Evolutionary conservation across 1,284 basidiomycete species (phyloP), one percentile per base, ranked within the genome.

Genomic region (Ganoderma resinaceum): DNA sequence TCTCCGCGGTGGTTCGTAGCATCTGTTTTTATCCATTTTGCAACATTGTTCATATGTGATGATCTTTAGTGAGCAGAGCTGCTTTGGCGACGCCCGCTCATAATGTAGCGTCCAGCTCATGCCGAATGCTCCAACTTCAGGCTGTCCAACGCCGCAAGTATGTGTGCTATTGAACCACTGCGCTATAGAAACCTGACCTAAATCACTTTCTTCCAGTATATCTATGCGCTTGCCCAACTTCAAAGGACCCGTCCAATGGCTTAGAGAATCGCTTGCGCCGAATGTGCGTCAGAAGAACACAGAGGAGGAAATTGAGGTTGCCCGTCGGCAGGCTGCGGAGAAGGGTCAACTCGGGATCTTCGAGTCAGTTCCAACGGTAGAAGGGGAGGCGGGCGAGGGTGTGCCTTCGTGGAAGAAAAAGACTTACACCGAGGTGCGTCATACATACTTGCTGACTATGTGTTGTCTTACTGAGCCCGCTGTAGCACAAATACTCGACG

Each of bases 401-500:
- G 59, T 70, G 43, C 70, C 66, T 59, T 65, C 65, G n/a, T 74
- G 71, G 62, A 66, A 71, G 63, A 77, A 72, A 73, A 78, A 76
- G 73, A 74, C 73, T 61, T 72, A 76, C 64, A 78, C 77, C 2
- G 75, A 80, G 73, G 81, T 80, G 58, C 38, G 78, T 77, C 33
- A 60, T 29, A 26, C 14, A n/a, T 33, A 55, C 26, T 11, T 55
- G 29, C 3, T 33, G 33, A 18, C 53, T 11, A 3, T 55, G 2
- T 53, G 14, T 6, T 16, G 12, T 46, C 42, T 40, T 46, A 23
- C 11, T 57, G 42, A 7, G 37, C 46, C 52, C 43, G 35, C n/a
- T 60, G 9, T 65, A 96, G 91, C 95, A 96, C 82, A 94, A 95
- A 84, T 95, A 94, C 78, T 94, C 93, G 29, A 98, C 97, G 0